phyloP scores from a whole-genome alignment of 225 moss, liverwort and hornwort species.

The Sphagnum tenellum region DNA sequence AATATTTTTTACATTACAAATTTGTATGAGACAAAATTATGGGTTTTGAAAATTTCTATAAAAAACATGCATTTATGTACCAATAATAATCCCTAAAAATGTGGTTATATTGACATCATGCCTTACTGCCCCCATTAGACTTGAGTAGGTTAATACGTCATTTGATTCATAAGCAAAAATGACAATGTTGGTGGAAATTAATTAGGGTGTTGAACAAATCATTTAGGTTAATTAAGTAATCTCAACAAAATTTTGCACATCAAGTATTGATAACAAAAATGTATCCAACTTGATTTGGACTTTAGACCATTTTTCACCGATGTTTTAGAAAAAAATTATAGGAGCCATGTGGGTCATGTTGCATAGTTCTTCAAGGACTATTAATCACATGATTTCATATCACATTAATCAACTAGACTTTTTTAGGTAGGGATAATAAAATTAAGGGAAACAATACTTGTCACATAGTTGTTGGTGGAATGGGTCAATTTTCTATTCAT shows the following conservation, averaged over 20 bases:
- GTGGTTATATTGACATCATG: conserved; percentile 84
- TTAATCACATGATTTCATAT: not conserved
- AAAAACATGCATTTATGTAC: conserved; percentile 47
- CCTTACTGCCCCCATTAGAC: conserved; percentile 79
- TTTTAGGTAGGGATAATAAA: conserved; percentile 71
- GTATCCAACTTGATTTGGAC: too few species aligned
- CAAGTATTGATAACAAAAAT: too few species aligned
- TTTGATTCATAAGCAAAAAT: too few species aligned
- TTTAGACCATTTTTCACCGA: too few species aligned
- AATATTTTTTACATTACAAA: too few species aligned
- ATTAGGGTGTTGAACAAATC: too few species aligned
- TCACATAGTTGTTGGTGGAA: conserved; percentile 95
- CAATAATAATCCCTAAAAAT: conserved; percentile 68
- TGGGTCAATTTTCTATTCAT: conserved; percentile 90
- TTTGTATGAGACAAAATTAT: too few species aligned
- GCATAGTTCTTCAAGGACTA: not conserved
- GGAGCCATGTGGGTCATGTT: too few species aligned
- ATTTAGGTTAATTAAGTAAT: too few species aligned
- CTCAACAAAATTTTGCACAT: too few species aligned
- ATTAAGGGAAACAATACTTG: conserved; percentile 73
- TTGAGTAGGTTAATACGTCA: conserved; percentile 83
- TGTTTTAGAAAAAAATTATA: too few species aligned
- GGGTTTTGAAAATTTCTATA: conserved; percentile 50
- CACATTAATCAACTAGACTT: conserved; percentile 2
- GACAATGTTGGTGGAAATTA: too few species aligned